These are phyloP conservation scores for Aspergillaceae sp. DNA, from an alignment of 2,329 filamentous ascomycete genomes.

Conservation along the genomic window DNA sequence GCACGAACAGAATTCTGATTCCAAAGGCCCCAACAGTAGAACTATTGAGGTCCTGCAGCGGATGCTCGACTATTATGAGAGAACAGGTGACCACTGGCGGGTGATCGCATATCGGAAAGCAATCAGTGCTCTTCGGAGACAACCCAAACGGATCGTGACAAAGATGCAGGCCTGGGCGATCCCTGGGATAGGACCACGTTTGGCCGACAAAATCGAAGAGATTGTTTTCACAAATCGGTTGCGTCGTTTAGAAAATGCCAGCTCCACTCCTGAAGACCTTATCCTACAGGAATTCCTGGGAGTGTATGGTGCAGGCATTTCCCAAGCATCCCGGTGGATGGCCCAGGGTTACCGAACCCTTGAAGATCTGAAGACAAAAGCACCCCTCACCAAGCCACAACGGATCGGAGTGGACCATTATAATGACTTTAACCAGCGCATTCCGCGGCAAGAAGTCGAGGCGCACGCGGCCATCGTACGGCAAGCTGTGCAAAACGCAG, in stretches of 20 bases:
- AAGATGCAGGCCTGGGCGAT: conserved; percentile 60
- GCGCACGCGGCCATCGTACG: conserved; percentile 59
- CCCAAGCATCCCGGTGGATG: conserved; percentile 67
- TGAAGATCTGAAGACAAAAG: conserved; percentile 57
- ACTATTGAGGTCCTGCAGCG: conserved; percentile 70
- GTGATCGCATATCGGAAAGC: conserved; percentile 66
- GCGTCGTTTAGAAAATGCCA: conserved; percentile 61
- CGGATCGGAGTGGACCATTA: conserved; percentile 70
- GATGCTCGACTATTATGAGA: conserved; percentile 70
- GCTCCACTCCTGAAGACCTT: conserved; percentile 56
- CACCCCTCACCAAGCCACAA: conserved; percentile 60
- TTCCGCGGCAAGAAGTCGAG: conserved; percentile 68
- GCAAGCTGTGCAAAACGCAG: conserved; percentile 49
- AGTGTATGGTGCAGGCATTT: conserved; percentile 68
- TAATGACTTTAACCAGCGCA: conserved; percentile 67
- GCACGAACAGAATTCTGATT: conserved; percentile 36
- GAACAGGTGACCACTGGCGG: conserved; percentile 70
- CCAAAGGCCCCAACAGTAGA: conserved; percentile 59
- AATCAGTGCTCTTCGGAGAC: conserved; percentile 62
- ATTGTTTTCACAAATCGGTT: conserved; percentile 68
- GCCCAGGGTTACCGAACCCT: conserved; percentile 65
- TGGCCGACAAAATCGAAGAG: conserved; percentile 83
- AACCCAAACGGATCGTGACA: conserved; percentile 55
- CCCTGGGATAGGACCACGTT: conserved; percentile 59
- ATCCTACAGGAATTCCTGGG: conserved; percentile 62